Base-by-base conservation (phyloP, 202 grass and related monocot species). In the Saccharum hybrid region DNA sequence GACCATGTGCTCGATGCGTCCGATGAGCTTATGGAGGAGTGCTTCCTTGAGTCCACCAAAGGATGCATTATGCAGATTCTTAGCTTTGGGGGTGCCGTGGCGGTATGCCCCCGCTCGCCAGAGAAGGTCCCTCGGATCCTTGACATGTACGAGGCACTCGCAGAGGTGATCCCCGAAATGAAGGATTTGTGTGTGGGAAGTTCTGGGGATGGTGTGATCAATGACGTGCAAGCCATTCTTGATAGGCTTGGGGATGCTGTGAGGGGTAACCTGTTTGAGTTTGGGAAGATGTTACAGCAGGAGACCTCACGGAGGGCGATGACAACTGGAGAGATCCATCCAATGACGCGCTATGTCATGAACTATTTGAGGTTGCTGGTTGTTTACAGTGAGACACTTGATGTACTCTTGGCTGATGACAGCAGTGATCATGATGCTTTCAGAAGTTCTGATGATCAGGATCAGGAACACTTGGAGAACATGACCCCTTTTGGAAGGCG, bases 341-440 rank as follows among this genome's bases (percentile, higher is more conserved):
- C 96, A 0, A 74, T 98, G 82, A 95, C 96, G 36, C 92, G 92
- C 69, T 98, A 98, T 69, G 96, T 98, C 43, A 95, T 98, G 92
- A 98, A 98, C 80, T 98, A 95, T 86, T 82, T 93, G 65, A 91
- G 87, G 72, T 77, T 98, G 54, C 56, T 98, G 72, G 91, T 93
- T 62, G 96, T 91, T 85, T 98, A 95, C 41, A 77, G 78, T 66
- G 83, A 93, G 78, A 90, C 90, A 42, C 74, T 98, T 81, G 91
- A 93, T 83, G 8, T 49, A 14, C 88, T 98, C 26, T 78, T 98
- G 77, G 77, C 84, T 85, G 83, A 90, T 37, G 83, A 79, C 81
- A 46, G 28, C 4, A 56, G 71, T 62, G 83, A 90, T 36, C 67
- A 80, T 2, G 57, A 16, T 72, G 48, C 46, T 78, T 75, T 43